phyloP scores from a whole-genome alignment of 2,329 filamentous ascomycete species.

The Talaromyces sp. region DNA sequence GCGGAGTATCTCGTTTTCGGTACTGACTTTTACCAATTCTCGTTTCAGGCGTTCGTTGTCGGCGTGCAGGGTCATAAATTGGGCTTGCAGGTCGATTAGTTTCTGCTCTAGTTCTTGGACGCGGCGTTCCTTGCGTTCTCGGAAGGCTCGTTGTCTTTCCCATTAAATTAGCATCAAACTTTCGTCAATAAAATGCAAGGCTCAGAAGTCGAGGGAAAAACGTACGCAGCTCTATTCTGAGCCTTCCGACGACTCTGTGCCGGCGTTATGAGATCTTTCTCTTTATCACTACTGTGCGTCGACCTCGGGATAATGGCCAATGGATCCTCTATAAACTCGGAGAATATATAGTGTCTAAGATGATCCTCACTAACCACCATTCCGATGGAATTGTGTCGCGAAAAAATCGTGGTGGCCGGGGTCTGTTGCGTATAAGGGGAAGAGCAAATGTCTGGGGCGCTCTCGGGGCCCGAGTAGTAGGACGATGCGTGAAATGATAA shows the following conservation, averaged over 20 bases:
- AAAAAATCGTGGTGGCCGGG: constrained; percentile 34
- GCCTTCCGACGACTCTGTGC: constrained; percentile 63
- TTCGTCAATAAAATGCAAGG: not conserved
- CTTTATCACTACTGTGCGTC: constrained; percentile 50
- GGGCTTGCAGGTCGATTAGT: constrained; percentile 71
- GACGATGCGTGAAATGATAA: constrained; percentile 35
- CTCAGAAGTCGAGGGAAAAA: constrained; percentile 18
- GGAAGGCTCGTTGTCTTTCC: constrained; percentile 84
- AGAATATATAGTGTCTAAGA: constrained; percentile 26
- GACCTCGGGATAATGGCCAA: constrained; percentile 25
- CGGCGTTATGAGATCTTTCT: constrained; percentile 54
- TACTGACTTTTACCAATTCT: constrained; percentile 76
- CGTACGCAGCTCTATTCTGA: constrained; percentile 71
- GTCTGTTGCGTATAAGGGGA: constrained; percentile 30
- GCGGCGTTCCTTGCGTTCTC: constrained; percentile 90
- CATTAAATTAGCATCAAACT: not conserved
- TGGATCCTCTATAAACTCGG: constrained; percentile 31
- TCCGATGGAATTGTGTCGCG: constrained; percentile 33
- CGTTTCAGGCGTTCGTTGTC: constrained; percentile 86
- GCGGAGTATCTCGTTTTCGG: constrained; percentile 88
- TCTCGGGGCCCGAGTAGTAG: constrained; percentile 16
- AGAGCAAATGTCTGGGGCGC: not conserved
- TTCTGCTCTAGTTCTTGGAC: constrained; percentile 91
- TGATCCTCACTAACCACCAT: constrained; percentile 19
- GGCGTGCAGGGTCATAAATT: constrained; percentile 66